Base-by-base conservation (phyloP, 805 yeast species). In the Debaryomyces hansenii region DNA sequence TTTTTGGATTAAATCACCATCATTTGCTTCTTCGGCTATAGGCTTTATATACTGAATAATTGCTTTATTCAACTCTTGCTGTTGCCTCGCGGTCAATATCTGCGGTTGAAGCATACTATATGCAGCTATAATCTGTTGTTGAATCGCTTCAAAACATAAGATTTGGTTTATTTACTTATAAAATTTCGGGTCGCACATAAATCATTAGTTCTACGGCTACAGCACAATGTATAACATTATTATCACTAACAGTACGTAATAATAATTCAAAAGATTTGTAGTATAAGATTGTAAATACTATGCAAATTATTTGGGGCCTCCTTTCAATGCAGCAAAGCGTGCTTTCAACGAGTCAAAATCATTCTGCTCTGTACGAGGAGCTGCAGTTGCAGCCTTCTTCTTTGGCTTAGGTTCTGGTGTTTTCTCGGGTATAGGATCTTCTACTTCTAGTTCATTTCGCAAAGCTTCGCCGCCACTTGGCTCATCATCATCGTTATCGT, bases 311-410 rank as follows among this genome's bases (percentile, higher is more conserved):
- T 20, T 41, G 14, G 41, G 33, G 2, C 41, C 45, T 2, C 67
- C 52, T 57, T 70, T 87, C 51, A 90, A 69, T 2, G 91, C 91
- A n/a, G 85, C 92, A 65, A 87, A 87, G 44, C 96, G 69, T 47
- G 82, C 85, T 58, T 79, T 78, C 44, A 87, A 64, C 5, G 79
- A 84, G 54, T 85, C 91, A 41, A 86, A 66, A 45, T 84, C 90
- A 43, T 73, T 68, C 27, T 63, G 70, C 29, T 60, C 63, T 29
- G 51, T 47, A 20, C 55, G 53, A 32, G 62, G 24, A 4, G 46
- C 40, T 1, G 72, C 70, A 36, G 64, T 60, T 1, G 75, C 63
- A 7, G 70, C 76, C 63, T 18, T 80, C 77, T 20, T 70, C 66
- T 51, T 65, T 69, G 16, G 70, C 62, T 58, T 27, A 49, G 48